Base-by-base conservation (phyloP, 2,329 filamentous ascomycete genomes). In the Paraphaeosphaeria minitans region DNA sequence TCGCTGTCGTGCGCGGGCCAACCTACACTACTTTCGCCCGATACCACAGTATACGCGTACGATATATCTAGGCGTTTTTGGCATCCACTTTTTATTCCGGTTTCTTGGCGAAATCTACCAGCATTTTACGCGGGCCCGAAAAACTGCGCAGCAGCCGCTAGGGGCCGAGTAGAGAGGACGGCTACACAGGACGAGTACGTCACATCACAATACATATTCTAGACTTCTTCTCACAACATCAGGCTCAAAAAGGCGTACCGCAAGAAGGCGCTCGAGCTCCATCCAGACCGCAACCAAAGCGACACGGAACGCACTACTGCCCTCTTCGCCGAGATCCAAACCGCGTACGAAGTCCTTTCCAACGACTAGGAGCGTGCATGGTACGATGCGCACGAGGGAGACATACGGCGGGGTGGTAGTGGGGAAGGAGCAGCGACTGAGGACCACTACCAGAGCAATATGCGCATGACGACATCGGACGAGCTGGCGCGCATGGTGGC, bases 181-280 rank as follows among this genome's bases (percentile, higher is more conserved):
- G n/a, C n/a, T n/a, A n/a, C n/a, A n/a, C n/a, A n/a, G n/a, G n/a
- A n/a, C n/a, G n/a, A n/a, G n/a, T n/a, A n/a, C n/a, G n/a, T n/a
- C n/a, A n/a, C n/a, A n/a, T n/a, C n/a, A n/a, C n/a, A n/a, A n/a
- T n/a, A n/a, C n/a, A n/a, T n/a, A n/a, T n/a, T n/a, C n/a, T n/a
- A n/a, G n/a, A n/a, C n/a, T n/a, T n/a, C n/a, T n/a, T n/a, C n/a
- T n/a, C n/a, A n/a, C 6, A 90, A 93, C 46, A 91, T 95, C 56
- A 93, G 97, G 64, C 93, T 99, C 71, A 97, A 97, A 72, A 96
- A 92, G 71, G 93, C 93, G 14, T 99, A 99, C 78, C 87, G 92
- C 64, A 88, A 82, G 61, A 97, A 94, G 74, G 95, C 95, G 1
- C 86, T 99, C 50, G 93, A 97, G 75, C 83, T 98, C 10, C 95